Conservation (phyloP, 331 rosid genomes). For the Acacia pycnantha region DNA sequence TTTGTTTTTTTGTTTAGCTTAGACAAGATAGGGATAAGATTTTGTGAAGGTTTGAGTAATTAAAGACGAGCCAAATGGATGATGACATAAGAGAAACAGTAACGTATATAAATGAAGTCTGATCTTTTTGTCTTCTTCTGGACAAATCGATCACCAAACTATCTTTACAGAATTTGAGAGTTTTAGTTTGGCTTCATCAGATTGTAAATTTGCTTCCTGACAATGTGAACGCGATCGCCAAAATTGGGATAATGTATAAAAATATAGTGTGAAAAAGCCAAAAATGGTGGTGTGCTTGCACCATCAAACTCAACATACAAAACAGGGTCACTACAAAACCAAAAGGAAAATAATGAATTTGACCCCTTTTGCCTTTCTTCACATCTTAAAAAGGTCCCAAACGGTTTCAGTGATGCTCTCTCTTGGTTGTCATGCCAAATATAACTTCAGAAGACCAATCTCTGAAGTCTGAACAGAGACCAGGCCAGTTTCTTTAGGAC, state of each 20-base stretch:
- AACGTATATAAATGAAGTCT: not conserved
- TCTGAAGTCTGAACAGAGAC: not conserved
- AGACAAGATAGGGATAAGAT: constrained; percentile 23
- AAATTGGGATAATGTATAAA: not conserved
- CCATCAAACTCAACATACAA: not conserved
- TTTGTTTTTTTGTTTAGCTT: no score
- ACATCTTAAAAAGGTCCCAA: not conserved
- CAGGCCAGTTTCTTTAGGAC: not conserved
- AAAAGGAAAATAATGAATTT: constrained; percentile 24
- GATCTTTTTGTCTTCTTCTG: not conserved
- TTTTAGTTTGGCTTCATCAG: not conserved
- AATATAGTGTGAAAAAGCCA: not conserved
- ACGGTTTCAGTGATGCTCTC: not conserved
- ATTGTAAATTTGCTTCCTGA: not conserved
- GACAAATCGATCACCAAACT: not conserved
- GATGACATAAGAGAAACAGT: not conserved
- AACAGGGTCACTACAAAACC: not conserved
- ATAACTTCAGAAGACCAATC: constrained; percentile 20
- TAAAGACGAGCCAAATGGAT: constrained; percentile 25
- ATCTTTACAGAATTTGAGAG: not conserved
- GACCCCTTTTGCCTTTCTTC: constrained; percentile 29
- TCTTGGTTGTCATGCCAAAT: constrained; percentile 20
- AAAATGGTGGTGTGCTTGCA: not conserved
- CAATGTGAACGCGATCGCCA: constrained; percentile 39
- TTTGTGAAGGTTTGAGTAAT: constrained; percentile 1